phyloP scores from a whole-genome alignment of 2,329 filamentous ascomycete species.

The Passalora sequoiae region DNA sequence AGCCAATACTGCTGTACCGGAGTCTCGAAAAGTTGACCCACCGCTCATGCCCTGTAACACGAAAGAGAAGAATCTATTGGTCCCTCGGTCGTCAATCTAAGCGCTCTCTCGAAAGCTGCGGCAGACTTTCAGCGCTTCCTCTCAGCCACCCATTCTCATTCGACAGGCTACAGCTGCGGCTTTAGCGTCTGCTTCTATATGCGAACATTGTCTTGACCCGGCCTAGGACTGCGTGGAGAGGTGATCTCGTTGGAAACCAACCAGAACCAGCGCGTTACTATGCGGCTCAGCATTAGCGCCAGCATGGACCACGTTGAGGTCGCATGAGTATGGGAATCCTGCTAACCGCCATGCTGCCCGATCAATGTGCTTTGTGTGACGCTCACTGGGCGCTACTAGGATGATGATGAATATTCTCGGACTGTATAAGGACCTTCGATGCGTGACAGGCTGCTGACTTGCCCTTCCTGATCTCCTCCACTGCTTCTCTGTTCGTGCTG shows the following conservation, averaged over 20 bases:
- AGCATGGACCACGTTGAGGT: constrained; percentile 26
- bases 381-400: constrained; percentile 19
- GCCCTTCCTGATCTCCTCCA: constrained; percentile 19
- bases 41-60: too few species aligned
- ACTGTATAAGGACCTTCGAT: constrained; percentile 28
- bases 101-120: constrained; percentile 16
- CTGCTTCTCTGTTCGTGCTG: constrained; percentile 17
- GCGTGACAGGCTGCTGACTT: constrained; percentile 19
- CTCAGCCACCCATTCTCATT: constrained; percentile 11
- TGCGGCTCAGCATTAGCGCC: constrained; percentile 31
- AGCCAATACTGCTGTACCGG: background rate
- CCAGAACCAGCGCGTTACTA: constrained; percentile 14
- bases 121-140: constrained; percentile 12
- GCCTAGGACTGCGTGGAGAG: constrained; percentile 12
- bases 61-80: background rate
- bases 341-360: constrained; percentile 26
- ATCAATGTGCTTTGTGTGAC: constrained; percentile 17
- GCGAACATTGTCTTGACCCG: constrained; percentile 4
- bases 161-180: constrained; percentile 1
- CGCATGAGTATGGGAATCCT: constrained; percentile 21
- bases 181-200: constrained; percentile 1
- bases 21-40: background rate
- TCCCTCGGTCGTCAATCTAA: constrained; percentile 15
- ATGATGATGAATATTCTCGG: constrained; percentile 10
- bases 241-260: constrained; percentile 16